Evolutionary conservation across 192 early-diverging fungal genomes (phyloP).

Genomic region (Backusella circina): DNA sequence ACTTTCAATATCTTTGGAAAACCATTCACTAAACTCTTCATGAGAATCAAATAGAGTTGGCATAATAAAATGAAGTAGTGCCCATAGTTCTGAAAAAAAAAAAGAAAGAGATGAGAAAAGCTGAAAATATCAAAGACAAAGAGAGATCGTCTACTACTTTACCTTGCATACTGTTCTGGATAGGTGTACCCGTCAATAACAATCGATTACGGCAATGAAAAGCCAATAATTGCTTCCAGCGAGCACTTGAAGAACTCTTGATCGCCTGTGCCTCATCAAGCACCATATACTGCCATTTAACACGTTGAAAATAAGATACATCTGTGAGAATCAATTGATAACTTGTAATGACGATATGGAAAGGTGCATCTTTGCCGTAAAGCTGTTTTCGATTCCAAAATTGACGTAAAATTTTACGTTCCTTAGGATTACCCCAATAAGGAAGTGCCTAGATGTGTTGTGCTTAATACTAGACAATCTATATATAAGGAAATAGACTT

Average conservation of each 20-base stretch:
- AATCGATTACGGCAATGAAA: conserved; percentile 85
- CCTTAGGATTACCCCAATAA: conserved; percentile 84
- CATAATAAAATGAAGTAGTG: conserved; percentile 93
- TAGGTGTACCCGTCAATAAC: conserved; percentile 87
- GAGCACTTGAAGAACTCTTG: conserved; percentile 80
- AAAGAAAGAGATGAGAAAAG: background rate
- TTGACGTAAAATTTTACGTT: conserved; percentile 79
- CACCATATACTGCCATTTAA: conserved; percentile 96
- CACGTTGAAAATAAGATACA: conserved; percentile 71
- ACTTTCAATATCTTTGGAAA: conserved; percentile 88
- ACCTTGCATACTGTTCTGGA: conserved; percentile 90
- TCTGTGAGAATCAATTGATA: conserved; percentile 86
- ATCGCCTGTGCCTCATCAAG: conserved; percentile 94
- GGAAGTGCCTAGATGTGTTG: conserved; percentile 53
- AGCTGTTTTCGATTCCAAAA: conserved; percentile 76
- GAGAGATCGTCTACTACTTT: background rate
- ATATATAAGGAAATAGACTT: conserved; percentile 58
- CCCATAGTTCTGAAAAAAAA: conserved; percentile 71
- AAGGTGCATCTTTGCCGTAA: conserved; percentile 71
- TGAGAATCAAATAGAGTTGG: conserved; percentile 91
- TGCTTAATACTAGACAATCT: conserved; percentile 48
- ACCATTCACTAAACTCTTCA: conserved; percentile 94
- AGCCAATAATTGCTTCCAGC: conserved; percentile 82
- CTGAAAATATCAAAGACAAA: too few species aligned
- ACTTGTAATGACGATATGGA: conserved; percentile 87